Evolutionary conservation across 768 basidiomycete species (phyloP), one percentile per base, ranked within the genome.

Genomic region (Pilatotrama ljubarskyi): DNA sequence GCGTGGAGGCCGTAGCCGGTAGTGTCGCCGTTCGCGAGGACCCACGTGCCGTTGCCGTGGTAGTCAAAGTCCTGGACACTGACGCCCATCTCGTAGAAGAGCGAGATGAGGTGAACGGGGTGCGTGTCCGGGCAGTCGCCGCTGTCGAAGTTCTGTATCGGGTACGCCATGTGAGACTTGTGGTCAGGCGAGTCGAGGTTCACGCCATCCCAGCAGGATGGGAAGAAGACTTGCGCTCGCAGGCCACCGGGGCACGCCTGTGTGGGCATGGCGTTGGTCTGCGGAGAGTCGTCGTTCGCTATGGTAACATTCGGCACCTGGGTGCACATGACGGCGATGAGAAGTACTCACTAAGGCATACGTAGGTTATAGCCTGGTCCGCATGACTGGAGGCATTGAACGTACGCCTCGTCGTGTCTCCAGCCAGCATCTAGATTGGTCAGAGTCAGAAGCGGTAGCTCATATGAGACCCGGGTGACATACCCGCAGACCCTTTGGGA

Each of bases 151-250:
- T 62, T 64, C 52, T 65, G 62, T 42, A 68, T 58, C 25, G 68
- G 68, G 66, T 72, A 78, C 1, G 76, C 72, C 66, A 77, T 70
- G 67, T 78, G 77, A 8, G 70, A 70, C 64, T 72, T 73, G 67
- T 77, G 76, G 62, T 78, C 74, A 0, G 70, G 11, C 17, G 72
- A 72, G 63, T 78, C 74, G 32, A 76, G 63, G 64, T 78, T 73
- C 48, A 65, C 56, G 37, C 77, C 77, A 57, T 78, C 72, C 77
- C 77, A 77, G 70, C 73, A 77, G 25, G 63, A 58, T 17, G 69
- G 72, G 68, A 76, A 72, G 59, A 73, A 71, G 0, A 73, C 42
- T 51, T 73, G 73, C 2, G 66, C 67, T 25, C 71, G 67, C 43
- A 72, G 62, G 10, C 71, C 72, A 37, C 65, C 53, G 15, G 67